Percentiles rank a stretch among this genome's conserved stretches.
These are phyloP conservation scores for Tirmania nivea DNA, from an alignment of 495 filamentous ascomycete species.

Conservation along the genomic window DNA sequence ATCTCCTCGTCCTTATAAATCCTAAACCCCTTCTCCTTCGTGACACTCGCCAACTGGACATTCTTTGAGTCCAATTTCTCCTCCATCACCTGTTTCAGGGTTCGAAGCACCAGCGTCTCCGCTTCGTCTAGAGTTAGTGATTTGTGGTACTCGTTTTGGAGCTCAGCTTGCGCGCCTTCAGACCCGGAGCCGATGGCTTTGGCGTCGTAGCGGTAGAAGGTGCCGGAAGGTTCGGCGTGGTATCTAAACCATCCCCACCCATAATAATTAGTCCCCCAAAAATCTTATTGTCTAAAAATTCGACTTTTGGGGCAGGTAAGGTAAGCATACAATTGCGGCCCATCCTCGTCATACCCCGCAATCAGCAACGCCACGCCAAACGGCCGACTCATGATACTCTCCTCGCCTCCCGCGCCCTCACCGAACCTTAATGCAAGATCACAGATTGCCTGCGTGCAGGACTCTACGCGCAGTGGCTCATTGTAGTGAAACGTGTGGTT, in stretches of 20 bases:
- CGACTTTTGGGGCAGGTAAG: background rate
- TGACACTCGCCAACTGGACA: slow-evolving; percentile 92
- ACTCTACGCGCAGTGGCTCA: slow-evolving; percentile 82
- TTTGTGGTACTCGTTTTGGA: slow-evolving; percentile 98
- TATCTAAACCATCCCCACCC: slow-evolving; percentile 33
- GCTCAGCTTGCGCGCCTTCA: slow-evolving; percentile 88
- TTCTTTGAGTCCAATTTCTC: slow-evolving; percentile 98
- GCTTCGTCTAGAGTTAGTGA: slow-evolving; percentile 84
- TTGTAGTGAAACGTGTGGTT: slow-evolving; percentile 94
- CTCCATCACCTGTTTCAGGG: slow-evolving; percentile 98
- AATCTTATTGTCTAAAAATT: background rate
- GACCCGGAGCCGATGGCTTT: slow-evolving; percentile 95
- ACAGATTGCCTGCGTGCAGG: slow-evolving; percentile 95
- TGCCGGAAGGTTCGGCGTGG: slow-evolving; percentile 91
- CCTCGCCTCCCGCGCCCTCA: slow-evolving; percentile 92
- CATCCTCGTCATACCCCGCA: slow-evolving; percentile 92
- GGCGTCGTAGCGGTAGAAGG: slow-evolving; percentile 96
- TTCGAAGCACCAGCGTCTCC: slow-evolving; percentile 89
- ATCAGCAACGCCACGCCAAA: slow-evolving; percentile 95
- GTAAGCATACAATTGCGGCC: slow-evolving; percentile 58
- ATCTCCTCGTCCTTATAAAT: slow-evolving; percentile 97
- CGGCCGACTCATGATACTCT: slow-evolving; percentile 90
- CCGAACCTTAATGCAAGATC: slow-evolving; percentile 91
- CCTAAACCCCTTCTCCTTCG: slow-evolving; percentile 88
- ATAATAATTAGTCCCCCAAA: background rate